Conservation (phyloP, 2,329 filamentous ascomycete species). For the Colletotrichum higginsianum region DNA sequence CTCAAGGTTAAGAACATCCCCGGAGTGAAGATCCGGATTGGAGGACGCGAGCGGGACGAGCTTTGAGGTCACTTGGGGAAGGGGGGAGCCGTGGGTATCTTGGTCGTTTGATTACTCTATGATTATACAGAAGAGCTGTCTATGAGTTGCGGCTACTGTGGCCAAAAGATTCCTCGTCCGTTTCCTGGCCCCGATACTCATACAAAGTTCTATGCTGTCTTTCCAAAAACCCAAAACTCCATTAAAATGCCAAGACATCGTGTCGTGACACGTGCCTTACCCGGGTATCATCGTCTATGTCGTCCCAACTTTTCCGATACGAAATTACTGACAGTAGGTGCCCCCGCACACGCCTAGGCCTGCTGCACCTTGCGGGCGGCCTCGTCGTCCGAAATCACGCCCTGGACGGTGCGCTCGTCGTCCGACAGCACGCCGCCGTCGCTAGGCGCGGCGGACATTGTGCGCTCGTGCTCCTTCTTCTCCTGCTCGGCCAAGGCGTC, state of each 20-base stretch:
- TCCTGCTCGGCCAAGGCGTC: slow-evolving; percentile 41
- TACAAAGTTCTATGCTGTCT: no score
- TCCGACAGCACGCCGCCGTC: slow-evolving; percentile 36
- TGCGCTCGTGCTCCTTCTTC: slow-evolving; percentile 35
- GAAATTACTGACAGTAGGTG: slow-evolving; percentile 6
- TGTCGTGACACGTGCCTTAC: slow-evolving; percentile 22
- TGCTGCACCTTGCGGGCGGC: slow-evolving; percentile 11
- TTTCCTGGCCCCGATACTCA: background rate
- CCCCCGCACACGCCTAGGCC: background rate
- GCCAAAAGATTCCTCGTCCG: background rate
- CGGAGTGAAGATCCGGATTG: slow-evolving; percentile 47
- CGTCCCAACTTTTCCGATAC: slow-evolving; percentile 20
- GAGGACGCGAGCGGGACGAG: slow-evolving; percentile 46
- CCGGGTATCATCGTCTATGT: slow-evolving; percentile 38
- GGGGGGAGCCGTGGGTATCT: background rate
- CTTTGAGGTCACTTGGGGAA: slow-evolving; percentile 29
- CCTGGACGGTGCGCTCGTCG: slow-evolving; percentile 39
- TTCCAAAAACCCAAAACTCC: slow-evolving; percentile 22
- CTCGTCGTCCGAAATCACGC: slow-evolving; percentile 26
- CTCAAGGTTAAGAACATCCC: slow-evolving; percentile 47
- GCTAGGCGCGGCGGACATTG: slow-evolving; percentile 1
- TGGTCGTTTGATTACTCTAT: slow-evolving; percentile 21
- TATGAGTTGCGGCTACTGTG: slow-evolving; percentile 15
- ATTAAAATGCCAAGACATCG: slow-evolving; percentile 29
- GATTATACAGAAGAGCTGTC: slow-evolving; percentile 23